These are phyloP conservation scores for Moniliophthora roreri DNA, from an alignment of 1,284 basidiomycete genomes.

Conservation along the genomic window DNA sequence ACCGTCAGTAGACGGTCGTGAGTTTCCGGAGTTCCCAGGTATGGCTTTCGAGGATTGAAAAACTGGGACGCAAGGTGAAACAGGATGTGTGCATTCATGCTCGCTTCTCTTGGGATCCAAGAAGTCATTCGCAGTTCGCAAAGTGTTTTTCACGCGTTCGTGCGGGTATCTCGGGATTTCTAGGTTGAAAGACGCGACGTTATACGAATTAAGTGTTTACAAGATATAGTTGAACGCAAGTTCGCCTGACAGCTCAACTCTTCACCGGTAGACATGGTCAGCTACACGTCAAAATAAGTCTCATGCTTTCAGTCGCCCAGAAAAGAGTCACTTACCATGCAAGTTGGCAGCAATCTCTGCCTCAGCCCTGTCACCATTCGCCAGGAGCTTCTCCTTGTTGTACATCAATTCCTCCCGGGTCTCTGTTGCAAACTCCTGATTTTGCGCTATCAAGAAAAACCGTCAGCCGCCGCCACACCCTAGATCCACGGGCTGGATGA, in stretches of 20 bases:
- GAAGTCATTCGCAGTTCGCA: too few species aligned
- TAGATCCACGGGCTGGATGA: conserved; percentile 4
- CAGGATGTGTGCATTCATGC: too few species aligned
- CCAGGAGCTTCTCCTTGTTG: conserved; percentile 97
- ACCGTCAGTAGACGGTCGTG: too few species aligned
- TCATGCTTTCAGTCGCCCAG: conserved; percentile 14
- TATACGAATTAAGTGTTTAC: not conserved
- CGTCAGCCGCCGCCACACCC: conserved; percentile 9
- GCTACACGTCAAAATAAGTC: conserved; percentile 35
- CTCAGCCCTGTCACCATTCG: conserved; percentile 95
- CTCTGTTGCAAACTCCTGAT: conserved; percentile 96
- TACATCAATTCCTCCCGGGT: conserved; percentile 98
- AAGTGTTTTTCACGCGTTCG: not conserved
- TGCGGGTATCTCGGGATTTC: not conserved
- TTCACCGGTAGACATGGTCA: conserved; percentile 62
- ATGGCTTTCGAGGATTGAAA: too few species aligned
- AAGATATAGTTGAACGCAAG: not conserved
- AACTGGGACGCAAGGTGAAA: too few species aligned
- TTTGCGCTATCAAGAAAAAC: conserved; percentile 69
- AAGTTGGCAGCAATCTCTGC: conserved; percentile 96
- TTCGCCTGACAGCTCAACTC: not conserved
- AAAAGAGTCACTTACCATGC: conserved; percentile 53
- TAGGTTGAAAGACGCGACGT: not conserved
- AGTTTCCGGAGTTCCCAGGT: too few species aligned
- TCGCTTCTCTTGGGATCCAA: too few species aligned